phyloP scores from a whole-genome alignment of 140 eudicot species.

The Anethum foeniculum region DNA sequence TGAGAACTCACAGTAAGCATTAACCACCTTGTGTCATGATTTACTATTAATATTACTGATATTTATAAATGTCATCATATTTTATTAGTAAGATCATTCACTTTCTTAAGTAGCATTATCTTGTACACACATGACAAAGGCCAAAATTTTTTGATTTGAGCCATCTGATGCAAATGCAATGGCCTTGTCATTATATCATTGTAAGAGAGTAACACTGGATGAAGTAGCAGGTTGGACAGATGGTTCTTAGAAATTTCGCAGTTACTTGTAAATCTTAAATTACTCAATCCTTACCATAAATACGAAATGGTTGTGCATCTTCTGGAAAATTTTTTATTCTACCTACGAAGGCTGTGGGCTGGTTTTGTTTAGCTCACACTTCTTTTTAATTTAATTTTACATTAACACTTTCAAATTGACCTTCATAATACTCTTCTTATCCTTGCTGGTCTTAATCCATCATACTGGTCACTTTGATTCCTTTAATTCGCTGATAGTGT shows the following conservation, averaged over 20 bases:
- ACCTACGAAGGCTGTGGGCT: background rate
- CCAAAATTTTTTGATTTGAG: constrained; percentile 68
- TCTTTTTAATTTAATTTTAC: background rate
- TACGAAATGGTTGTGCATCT: background rate
- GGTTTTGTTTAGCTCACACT: background rate
- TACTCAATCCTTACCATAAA: background rate
- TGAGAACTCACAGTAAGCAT: background rate
- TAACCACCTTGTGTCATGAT: background rate
- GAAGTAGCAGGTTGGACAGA: constrained; percentile 92
- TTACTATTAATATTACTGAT: background rate
- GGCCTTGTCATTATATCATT: constrained; percentile 74
- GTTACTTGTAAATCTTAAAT: background rate
- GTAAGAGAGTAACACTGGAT: constrained; percentile 54
- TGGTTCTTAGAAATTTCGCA: constrained; percentile 19
- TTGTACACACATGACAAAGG: constrained; percentile 29
- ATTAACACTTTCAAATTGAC: background rate
- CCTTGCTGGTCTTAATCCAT: background rate
- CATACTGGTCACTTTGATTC: background rate
- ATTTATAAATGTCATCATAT: background rate
- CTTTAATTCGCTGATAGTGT: background rate
- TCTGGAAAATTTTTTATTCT: background rate
- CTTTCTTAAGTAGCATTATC: background rate
- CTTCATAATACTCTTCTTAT: background rate
- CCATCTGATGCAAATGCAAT: constrained; percentile 84
- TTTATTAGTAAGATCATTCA: background rate